Percentiles rank a stretch among this genome's conserved stretches.
phyloP scores from a whole-genome alignment of 2,329 filamentous ascomycete genomes.

The Aspergillus sp. region DNA sequence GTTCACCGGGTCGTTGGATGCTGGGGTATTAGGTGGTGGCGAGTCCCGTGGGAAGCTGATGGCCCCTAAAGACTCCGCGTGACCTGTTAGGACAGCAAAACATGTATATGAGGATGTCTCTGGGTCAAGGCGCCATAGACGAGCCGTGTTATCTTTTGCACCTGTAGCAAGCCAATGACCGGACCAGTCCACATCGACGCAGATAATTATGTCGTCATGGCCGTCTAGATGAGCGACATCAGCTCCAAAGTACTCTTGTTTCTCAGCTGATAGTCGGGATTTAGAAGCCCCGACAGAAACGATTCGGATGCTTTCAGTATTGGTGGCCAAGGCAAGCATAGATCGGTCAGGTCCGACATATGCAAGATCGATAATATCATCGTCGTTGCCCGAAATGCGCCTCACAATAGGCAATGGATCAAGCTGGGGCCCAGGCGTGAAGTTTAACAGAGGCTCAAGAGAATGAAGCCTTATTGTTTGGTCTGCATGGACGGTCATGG shows the following conservation, averaged over 20 bases:
- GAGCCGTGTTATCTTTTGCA: constrained; percentile 93
- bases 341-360: constrained; percentile 80
- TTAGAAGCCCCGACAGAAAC: constrained; percentile 62
- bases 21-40: constrained; percentile 68
- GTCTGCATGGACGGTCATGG: constrained; percentile 83
- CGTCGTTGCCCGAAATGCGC: constrained; percentile 91
- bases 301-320: constrained; percentile 88
- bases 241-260: constrained; percentile 73
- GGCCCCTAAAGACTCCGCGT: constrained; percentile 90
- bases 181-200: constrained; percentile 92
- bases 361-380: constrained; percentile 93
- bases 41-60: constrained; percentile 74
- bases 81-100: constrained; percentile 80
- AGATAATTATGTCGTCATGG: constrained; percentile 94
- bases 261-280: constrained; percentile 31
- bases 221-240: constrained; percentile 84
- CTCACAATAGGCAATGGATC: constrained; percentile 63
- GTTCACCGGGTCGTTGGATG: constrained; percentile 70
- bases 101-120: constrained; percentile 73
- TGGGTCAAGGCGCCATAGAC: constrained; percentile 83
- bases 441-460: constrained; percentile 35
- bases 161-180: constrained; percentile 95
- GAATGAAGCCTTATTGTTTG: constrained; percentile 81
- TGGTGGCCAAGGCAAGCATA: constrained; percentile 85
- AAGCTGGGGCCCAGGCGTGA: constrained; percentile 48